Evolutionary conservation across 2,329 filamentous ascomycete genomes (phyloP).

Genomic region (Diaporthe sp.): DNA sequence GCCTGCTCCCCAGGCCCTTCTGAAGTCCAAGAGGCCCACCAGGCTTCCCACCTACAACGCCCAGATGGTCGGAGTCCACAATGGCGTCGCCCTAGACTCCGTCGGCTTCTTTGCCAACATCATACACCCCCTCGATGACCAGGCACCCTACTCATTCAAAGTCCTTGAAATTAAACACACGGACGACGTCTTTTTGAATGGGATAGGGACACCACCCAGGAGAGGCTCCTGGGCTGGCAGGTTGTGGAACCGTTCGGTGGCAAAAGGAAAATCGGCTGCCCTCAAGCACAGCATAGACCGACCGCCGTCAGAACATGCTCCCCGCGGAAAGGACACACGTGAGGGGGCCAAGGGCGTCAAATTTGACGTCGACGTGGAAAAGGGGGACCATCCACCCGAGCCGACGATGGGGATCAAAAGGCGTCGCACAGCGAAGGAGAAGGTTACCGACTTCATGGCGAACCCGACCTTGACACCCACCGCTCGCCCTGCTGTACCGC

Average conservation of each 20-base stretch:
- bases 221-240: constrained; percentile 5
- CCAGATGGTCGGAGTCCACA: constrained; percentile 71
- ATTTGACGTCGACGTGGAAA: constrained; percentile 42
- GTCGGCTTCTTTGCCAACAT: constrained; percentile 75
- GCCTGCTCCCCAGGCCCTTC: constrained; percentile 73
- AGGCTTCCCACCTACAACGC: constrained; percentile 69
- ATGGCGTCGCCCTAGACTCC: constrained; percentile 66
- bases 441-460: constrained; percentile 58
- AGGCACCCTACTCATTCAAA: constrained; percentile 62
- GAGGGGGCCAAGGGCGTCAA: constrained; percentile 18
- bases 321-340: not conserved
- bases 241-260: not conserved
- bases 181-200: constrained; percentile 44
- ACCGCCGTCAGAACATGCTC: constrained; percentile 12
- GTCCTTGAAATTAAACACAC: constrained; percentile 64
- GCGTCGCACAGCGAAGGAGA: constrained; percentile 56
- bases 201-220: not conserved
- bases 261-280: not conserved
- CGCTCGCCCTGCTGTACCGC: constrained; percentile 62
- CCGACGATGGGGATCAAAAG: constrained; percentile 47
- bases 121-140: constrained; percentile 67
- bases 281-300: not conserved
- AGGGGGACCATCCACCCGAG: constrained; percentile 30
- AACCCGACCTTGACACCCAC: constrained; percentile 57
- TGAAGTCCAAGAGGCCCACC: constrained; percentile 67